Evolutionary conservation across 768 basidiomycete genomes (phyloP).

Genomic region (Mycena sanguinolenta): DNA sequence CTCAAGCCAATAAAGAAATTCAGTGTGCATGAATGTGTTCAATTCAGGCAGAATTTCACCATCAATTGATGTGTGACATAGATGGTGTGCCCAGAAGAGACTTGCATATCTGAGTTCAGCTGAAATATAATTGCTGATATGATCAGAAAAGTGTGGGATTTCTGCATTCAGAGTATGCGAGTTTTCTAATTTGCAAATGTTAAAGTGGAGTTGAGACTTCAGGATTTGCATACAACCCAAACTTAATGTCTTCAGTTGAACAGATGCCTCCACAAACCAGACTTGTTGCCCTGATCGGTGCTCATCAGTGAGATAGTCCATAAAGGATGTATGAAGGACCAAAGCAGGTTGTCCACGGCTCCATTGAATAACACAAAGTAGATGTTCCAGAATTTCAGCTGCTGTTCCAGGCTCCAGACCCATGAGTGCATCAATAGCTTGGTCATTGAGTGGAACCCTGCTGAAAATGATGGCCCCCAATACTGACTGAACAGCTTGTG

Average conservation of each 20-base stretch:
- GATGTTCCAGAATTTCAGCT: not conserved
- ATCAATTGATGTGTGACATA: no score
- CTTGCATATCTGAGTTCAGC: no score
- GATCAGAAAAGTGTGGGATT: no score
- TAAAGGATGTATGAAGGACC: conserved; percentile 1
- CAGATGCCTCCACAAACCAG: not conserved
- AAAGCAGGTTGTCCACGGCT: not conserved
- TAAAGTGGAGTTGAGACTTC: not conserved
- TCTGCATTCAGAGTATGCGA: no score
- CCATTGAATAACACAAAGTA: conserved; percentile 6
- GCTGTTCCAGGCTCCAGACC: not conserved
- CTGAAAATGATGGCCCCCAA: no score
- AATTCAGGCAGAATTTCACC: no score
- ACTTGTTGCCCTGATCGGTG: not conserved
- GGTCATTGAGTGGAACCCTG: not conserved
- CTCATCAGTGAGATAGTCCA: conserved; percentile 5
- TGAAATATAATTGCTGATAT: no score
- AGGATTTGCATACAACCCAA: conserved; percentile 7
- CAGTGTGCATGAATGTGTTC: no score
- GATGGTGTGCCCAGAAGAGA: no score
- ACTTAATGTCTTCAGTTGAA: not conserved
- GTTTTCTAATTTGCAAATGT: not conserved
- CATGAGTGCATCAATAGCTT: not conserved
- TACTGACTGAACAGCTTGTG: no score
- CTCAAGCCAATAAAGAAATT: no score